Percentiles rank a stretch among this genome's conserved stretches.
Conservation (phyloP, 2,329 filamentous ascomycete genomes). For the Pseudogymnoascus sp. region DNA sequence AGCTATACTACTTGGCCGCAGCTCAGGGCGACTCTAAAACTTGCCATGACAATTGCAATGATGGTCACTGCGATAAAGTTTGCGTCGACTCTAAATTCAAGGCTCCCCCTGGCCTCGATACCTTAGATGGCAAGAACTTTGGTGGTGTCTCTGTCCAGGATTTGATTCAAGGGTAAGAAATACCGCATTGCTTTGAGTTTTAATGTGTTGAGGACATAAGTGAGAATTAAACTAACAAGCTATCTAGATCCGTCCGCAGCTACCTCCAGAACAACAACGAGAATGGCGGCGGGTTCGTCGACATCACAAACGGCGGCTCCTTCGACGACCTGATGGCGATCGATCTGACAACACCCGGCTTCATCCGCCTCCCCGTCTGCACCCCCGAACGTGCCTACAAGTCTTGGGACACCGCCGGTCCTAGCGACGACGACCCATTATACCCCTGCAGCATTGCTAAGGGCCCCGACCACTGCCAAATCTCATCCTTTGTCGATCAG, state of each 20-base stretch:
- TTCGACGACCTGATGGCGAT: constrained; percentile 34
- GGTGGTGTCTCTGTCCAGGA: constrained; percentile 23
- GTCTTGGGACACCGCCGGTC: constrained; percentile 25
- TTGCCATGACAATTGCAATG: too few species aligned
- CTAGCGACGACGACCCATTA: constrained; percentile 8
- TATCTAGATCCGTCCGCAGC: constrained; percentile 21
- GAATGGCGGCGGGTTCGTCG: constrained; percentile 24
- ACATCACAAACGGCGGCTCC: constrained; percentile 38
- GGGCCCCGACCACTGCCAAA: constrained; percentile 23
- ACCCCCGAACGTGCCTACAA: constrained; percentile 26
- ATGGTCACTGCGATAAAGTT: too few species aligned
- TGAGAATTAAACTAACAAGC: background rate
- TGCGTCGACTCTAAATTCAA: constrained; percentile 18
- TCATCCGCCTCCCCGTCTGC: constrained; percentile 33
- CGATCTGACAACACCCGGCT: constrained; percentile 30
- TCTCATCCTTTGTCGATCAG: constrained; percentile 29
- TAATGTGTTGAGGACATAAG: background rate
- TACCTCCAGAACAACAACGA: constrained; percentile 26
- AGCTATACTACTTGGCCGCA: constrained; percentile 27
- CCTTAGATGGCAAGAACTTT: constrained; percentile 21
- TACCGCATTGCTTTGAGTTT: background rate
- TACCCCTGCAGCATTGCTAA: constrained; percentile 30
- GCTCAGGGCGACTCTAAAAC: constrained; percentile 19
- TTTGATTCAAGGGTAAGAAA: constrained; percentile 17
- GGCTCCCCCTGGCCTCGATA: constrained; percentile 23